Percentiles rank a stretch among this genome's conserved stretches.
These are phyloP conservation scores for Penstemon eatonii DNA, from an alignment of 257 asterid genomes.

Conservation along the genomic window DNA sequence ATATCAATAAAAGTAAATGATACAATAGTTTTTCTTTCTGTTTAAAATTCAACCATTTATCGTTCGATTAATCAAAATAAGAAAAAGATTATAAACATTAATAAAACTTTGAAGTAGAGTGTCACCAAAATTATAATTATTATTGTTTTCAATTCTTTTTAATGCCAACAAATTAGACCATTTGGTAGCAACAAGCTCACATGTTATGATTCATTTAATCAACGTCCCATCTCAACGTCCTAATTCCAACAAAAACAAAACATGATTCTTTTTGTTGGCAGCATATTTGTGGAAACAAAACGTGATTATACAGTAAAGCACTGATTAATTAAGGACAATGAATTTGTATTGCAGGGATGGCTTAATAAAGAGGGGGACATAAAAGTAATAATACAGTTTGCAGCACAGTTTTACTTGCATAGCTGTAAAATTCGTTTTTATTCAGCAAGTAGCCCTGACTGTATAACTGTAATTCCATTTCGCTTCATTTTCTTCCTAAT, in stretches of 20 bases:
- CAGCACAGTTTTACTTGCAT: slow-evolving; percentile 17
- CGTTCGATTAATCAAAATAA: too few relatives aligned
- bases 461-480: slow-evolving; percentile 30
- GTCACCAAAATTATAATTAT: too few relatives aligned
- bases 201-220: neutral
- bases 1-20: too few relatives aligned
- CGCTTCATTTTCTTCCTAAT: neutral
- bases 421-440: slow-evolving; percentile 30
- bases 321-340: slow-evolving; percentile 9
- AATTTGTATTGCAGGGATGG: slow-evolving; percentile 22
- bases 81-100: too few relatives aligned
- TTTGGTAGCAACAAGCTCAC: too few relatives aligned
- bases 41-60: too few relatives aligned
- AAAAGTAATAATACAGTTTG: slow-evolving; percentile 19
- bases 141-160: too few relatives aligned
- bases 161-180: too few relatives aligned
- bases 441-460: too few relatives aligned
- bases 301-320: slow-evolving; percentile 40
- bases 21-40: too few relatives aligned
- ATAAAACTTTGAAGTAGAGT: too few relatives aligned
- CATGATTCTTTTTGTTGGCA: slow-evolving; percentile 10
- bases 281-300: slow-evolving; percentile 39
- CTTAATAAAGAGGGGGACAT: slow-evolving; percentile 26
- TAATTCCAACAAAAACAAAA: slow-evolving; percentile 1
- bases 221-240: neutral